Conservation (phyloP, 2,329 filamentous ascomycete genomes). For the Venturia pyrina region DNA sequence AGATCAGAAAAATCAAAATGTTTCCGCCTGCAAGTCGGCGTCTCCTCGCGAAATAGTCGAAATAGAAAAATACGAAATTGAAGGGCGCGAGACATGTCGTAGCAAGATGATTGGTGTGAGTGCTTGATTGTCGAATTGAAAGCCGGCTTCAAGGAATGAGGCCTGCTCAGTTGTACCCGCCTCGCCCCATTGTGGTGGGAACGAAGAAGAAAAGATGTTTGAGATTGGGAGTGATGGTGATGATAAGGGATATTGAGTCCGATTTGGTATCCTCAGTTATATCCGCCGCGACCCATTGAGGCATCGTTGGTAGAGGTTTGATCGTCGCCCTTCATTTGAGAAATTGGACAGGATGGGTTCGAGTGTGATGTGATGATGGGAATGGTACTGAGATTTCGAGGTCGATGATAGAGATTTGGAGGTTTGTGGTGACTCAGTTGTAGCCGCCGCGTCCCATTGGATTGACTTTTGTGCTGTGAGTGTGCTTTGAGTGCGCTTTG, state of each 20-base stretch:
- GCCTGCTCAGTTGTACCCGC: conserved; percentile 5
- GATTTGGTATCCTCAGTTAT: conserved; percentile 16
- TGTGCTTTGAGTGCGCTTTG: not conserved
- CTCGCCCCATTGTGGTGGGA: not conserved
- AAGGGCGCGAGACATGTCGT: too few relatives aligned
- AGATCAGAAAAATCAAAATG: not conserved
- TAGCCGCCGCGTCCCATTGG: conserved; percentile 27
- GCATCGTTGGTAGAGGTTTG: conserved; percentile 9
- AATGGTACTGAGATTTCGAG: not conserved
- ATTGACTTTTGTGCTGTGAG: not conserved
- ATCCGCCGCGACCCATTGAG: conserved; percentile 17
- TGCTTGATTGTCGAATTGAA: not conserved
- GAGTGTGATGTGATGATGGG: not conserved
- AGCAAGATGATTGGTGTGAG: not conserved
- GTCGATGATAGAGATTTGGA: too few relatives aligned
- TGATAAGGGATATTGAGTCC: not conserved
- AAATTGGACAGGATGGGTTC: not conserved
- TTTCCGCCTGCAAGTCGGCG: not conserved
- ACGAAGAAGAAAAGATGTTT: not conserved
- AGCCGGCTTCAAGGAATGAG: not conserved
- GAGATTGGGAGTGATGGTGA: not conserved
- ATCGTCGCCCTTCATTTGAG: conserved; percentile 4
- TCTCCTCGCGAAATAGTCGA: not conserved
- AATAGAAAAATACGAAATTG: not conserved
- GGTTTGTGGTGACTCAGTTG: conserved; percentile 22